These are phyloP conservation scores for Pseudocercospora macadamiae DNA, from an alignment of 2,329 filamentous ascomycete genomes.

Conservation along the genomic window DNA sequence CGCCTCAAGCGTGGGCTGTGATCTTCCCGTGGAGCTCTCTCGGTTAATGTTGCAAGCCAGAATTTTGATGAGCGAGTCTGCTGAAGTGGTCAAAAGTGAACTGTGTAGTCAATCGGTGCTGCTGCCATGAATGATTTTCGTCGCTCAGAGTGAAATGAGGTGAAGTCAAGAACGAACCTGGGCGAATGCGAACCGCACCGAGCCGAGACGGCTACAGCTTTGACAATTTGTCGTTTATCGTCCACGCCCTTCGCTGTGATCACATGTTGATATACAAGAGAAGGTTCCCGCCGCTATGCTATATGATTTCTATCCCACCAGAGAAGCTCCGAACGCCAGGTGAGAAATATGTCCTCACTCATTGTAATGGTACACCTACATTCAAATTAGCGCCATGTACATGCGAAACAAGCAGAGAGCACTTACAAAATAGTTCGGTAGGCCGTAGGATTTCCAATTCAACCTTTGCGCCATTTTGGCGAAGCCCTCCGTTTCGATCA, in stretches of 20 bases:
- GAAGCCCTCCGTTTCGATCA: slow-evolving; percentile 98
- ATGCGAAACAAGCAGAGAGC: background rate
- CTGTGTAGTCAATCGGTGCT: too few species aligned
- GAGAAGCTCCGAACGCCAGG: background rate
- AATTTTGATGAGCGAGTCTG: too few species aligned
- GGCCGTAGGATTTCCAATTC: slow-evolving; percentile 81
- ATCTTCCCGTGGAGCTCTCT: too few species aligned
- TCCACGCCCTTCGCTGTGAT: background rate
- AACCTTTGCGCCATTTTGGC: slow-evolving; percentile 93
- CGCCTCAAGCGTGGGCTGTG: too few species aligned
- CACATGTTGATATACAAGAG: slow-evolving; percentile 5
- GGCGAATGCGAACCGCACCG: too few species aligned
- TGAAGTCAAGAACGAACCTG: too few species aligned
- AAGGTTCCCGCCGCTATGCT: background rate
- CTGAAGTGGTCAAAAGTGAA: too few species aligned
- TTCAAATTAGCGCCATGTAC: background rate
- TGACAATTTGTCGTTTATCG: too few species aligned
- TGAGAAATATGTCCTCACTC: slow-evolving; percentile 17
- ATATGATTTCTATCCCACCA: slow-evolving; percentile 1
- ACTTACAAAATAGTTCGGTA: slow-evolving; percentile 94
- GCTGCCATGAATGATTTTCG: too few species aligned
- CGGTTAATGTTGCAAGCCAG: too few species aligned
- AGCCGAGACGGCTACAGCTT: too few species aligned
- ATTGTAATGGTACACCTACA: slow-evolving; percentile 28
- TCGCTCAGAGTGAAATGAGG: too few species aligned